Conservation (phyloP, 805 yeast genomes). For the Kazachstania bromeliacearum region DNA sequence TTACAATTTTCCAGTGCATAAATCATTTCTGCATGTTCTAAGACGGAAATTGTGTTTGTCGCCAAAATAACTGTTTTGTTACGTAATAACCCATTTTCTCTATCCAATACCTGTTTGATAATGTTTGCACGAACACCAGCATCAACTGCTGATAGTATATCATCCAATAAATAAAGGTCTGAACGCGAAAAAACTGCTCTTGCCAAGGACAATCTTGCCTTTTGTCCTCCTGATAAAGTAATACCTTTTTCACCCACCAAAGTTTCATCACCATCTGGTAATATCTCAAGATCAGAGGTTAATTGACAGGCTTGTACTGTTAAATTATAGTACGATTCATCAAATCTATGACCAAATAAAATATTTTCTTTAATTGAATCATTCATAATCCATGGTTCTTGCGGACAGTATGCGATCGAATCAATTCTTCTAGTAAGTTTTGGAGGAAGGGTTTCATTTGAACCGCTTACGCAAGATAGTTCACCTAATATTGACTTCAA, state of each 20-base stretch:
- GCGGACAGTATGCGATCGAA: slow-evolving; percentile 51
- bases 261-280: slow-evolving; percentile 47
- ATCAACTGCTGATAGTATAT: slow-evolving; percentile 62
- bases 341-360: slow-evolving; percentile 40
- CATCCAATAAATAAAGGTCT: slow-evolving; percentile 54
- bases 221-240: slow-evolving; percentile 54
- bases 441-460: slow-evolving; percentile 19
- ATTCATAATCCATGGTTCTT: slow-evolving; percentile 47
- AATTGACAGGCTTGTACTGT: slow-evolving; percentile 44
- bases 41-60: slow-evolving; percentile 48
- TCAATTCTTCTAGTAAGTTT: slow-evolving; percentile 21
- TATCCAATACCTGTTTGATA: slow-evolving; percentile 39
- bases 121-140: slow-evolving; percentile 56
- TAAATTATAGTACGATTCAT: slow-evolving; percentile 33
- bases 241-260: slow-evolving; percentile 55
- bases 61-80: slow-evolving; percentile 47
- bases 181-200: slow-evolving; percentile 58
- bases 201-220: slow-evolving; percentile 55
- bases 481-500: slow-evolving; percentile 48
- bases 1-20: slow-evolving; percentile 45
- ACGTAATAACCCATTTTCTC: slow-evolving; percentile 36
- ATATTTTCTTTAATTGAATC: slow-evolving; percentile 43
- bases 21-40: slow-evolving; percentile 51
- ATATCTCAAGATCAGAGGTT: slow-evolving; percentile 36
- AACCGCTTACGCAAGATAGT: slow-evolving; percentile 31